Percentiles rank a stretch among this genome's conserved stretches.
Evolutionary conservation across 163 green algal species (phyloP).

Genomic region (Scenedesmus sp.): DNA sequence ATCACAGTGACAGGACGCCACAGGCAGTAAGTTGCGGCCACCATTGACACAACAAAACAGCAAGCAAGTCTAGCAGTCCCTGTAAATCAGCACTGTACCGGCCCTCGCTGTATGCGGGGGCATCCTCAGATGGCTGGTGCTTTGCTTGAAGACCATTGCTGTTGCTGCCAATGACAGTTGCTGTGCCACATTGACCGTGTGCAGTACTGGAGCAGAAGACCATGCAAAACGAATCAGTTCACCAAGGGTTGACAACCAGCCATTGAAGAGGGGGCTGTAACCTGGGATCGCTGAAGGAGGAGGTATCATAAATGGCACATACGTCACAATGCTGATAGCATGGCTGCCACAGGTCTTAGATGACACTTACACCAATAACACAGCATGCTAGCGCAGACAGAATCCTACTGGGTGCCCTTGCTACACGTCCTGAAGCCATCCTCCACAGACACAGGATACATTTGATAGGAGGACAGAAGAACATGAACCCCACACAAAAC

Average conservation of each 20-base stretch:
- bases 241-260: not conserved
- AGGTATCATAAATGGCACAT: not conserved
- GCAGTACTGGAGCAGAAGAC: not conserved
- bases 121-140: constrained; percentile 1
- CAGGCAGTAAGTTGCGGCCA: not conserved
- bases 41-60: not conserved
- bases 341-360: not conserved
- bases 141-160: not conserved
- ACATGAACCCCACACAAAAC: not conserved
- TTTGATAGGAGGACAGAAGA: not conserved
- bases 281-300: not conserved
- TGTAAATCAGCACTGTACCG: constrained; percentile 7
- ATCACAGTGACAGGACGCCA: not conserved
- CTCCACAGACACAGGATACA: not conserved
- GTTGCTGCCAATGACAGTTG: not conserved
- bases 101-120: not conserved
- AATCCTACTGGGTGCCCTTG: not conserved
- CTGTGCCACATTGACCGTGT: not conserved
- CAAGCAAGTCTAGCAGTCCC: not conserved
- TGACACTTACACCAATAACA: not conserved
- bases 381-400: not conserved
- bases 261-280: not conserved
- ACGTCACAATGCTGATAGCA: not conserved
- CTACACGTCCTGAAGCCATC: not conserved
- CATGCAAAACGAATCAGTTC: not conserved